These are phyloP conservation scores for Pichia norvegensis DNA, from an alignment of 1,139 yeast genomes.

Conservation along the genomic window DNA sequence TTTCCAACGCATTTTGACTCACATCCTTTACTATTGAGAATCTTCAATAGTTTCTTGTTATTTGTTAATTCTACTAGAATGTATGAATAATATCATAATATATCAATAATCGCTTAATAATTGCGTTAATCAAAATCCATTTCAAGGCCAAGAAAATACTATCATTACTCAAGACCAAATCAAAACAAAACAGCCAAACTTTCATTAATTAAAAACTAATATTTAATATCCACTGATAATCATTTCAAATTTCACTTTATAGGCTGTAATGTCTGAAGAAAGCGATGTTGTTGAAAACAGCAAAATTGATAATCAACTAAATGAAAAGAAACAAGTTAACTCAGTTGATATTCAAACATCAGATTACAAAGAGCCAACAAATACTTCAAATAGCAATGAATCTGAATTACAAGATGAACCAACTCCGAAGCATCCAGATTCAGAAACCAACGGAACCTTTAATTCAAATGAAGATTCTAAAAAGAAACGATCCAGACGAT, in stretches of 20 bases:
- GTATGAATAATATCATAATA: not conserved
- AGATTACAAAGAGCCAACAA: not conserved
- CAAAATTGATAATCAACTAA: not conserved
- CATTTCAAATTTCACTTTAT: not conserved
- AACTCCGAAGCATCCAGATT: not conserved
- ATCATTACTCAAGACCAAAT: not conserved
- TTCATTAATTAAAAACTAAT: not conserved
- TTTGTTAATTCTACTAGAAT: no score
- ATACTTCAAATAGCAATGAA: not conserved
- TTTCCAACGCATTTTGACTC: no score
- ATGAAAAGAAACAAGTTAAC: not conserved
- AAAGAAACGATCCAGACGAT: slow-evolving; percentile 32
- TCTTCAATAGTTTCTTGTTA: no score
- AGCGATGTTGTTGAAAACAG: not conserved
- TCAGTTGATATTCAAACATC: not conserved
- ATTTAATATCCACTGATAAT: not conserved
- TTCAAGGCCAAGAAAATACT: not conserved
- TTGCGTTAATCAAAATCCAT: not conserved
- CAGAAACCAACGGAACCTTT: not conserved
- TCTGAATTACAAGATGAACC: not conserved
- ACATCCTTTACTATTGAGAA: no score
- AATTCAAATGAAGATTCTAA: not conserved
- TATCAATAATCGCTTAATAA: no score
- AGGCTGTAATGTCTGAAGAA: not conserved
- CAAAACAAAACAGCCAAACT: not conserved